Base-by-base conservation (phyloP, 495 filamentous ascomycete species). In the Penicillium ucsense region DNA sequence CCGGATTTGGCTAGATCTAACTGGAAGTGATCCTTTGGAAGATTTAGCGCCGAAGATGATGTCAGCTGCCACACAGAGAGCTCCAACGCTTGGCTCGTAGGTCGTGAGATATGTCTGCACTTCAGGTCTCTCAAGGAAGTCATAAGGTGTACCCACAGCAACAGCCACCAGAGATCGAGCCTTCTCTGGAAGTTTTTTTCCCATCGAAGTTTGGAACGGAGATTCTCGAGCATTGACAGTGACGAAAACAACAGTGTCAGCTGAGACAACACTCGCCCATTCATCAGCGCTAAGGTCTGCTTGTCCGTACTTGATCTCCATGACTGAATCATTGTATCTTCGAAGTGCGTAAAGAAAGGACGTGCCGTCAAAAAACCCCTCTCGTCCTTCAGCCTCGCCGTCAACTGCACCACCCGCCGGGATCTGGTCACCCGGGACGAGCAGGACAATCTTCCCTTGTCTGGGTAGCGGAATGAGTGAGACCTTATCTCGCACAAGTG, bases 41-140 rank as follows among this genome's bases (percentile, higher is more conserved):
- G 48, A 29, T n/a, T 44, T 40, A 8, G 45, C 31, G 7, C 70
- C 70, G 40, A 75, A 75, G 6, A 76, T 65, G n/a, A 70, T 55
- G 31, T 63, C 60, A 1, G 62, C 54, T 5, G 70, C 73, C 8
- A 67, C 64, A 6, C 56, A 41, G 38, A 75, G 75, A 2, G 72
- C 70, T 43, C 71, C 69, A n/a, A 67, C 35, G 0, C 71, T 74
- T 27, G 72, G 72, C 43, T 76, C 73, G 38, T 76, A 76, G 4
- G 65, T 71, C 9, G 70, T 52, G 27, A 76, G 56, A 46, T 76
- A 76, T 38, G 71, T 74, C 31, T 64, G 56, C 11, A 73, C 58
- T 27, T 61, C 60, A 1, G 49, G 34, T 12, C 62, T 63, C 31
- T 71, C 63, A 7, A 76, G 57, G 37, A 75, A 75, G 45, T 76